Base-by-base conservation (phyloP, 352 stramenopile genomes). In the Pythium utonaiense region DNA sequence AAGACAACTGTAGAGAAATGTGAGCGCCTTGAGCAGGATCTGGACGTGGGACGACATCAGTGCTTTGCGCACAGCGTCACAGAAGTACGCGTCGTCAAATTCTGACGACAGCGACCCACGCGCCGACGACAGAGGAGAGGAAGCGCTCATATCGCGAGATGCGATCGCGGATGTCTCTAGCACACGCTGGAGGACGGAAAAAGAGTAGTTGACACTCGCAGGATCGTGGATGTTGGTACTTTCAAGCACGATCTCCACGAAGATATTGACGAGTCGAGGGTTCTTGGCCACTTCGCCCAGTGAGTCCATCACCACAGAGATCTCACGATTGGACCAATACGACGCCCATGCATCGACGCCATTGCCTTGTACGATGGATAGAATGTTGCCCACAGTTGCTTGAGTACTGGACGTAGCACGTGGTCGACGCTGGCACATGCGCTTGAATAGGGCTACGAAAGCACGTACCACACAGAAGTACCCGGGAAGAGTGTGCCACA, bases 1-100 rank as follows among this genome's bases (percentile, higher is more conserved):
- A 22, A 91, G 78, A 40, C 78, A 89, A 49, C 83, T 92, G 64
- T 95, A 95, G 19, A 95, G 71, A 57, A 86, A 95, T 19, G 85
- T 92, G 19, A 95, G 75, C 48, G 91, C 74, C 68, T 95, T 95
- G 48, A 95, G 77, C 49, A 95, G 63, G 24, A 85, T 93, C 73
- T 95, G 83, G 8, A 93, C 84, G 42, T 95, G 85, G 0, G 73
- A 76, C 13, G 85, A 93, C 44, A 86, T 67, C 10, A 95, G 63
- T 5, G 85, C 83, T 28, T 64, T 83, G n/a, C 80, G 80, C 71
- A 95, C 81, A 24, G 75, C 82, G 27, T 44, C 60, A 47, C 90
- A 62, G 60, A 90, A 95, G 49, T 88, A 91, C 47, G 74, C 77
- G 38, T 78, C 73, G 56, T 95, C 79, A 49, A 95, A 91, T 17